These are phyloP conservation scores for Gentiana straminea DNA, from an alignment of 257 asterid genomes.

Conservation along the genomic window DNA sequence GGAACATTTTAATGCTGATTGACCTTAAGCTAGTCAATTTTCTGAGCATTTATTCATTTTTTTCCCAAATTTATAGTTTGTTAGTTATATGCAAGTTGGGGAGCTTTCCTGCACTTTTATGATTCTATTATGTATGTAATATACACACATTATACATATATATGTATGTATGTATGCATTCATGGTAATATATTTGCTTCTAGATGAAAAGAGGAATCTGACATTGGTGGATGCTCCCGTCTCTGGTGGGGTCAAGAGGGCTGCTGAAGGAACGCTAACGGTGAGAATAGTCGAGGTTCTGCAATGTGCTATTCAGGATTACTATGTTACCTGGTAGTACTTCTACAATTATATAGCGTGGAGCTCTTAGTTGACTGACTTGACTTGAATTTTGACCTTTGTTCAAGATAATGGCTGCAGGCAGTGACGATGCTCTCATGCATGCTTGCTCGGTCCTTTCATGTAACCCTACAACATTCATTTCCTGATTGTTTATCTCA, in stretches of 20 bases:
- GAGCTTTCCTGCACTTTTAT: too few species aligned
- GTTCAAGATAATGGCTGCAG: slow-evolving; percentile 94
- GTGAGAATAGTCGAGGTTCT: slow-evolving; percentile 33
- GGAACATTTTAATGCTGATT: too few species aligned
- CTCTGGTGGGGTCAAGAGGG: slow-evolving; percentile 96
- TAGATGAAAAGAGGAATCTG: slow-evolving; percentile 70
- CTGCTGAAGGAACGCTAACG: slow-evolving; percentile 86
- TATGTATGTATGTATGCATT: too few species aligned
- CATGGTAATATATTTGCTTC: not conserved
- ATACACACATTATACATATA: too few species aligned
- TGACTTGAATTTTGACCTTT: slow-evolving; percentile 15
- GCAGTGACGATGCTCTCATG: slow-evolving; percentile 77
- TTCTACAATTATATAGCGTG: too few species aligned
- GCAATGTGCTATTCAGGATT: slow-evolving; percentile 2
- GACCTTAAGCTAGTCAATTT: too few species aligned
- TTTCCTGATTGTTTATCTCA: not conserved
- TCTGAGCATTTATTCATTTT: too few species aligned
- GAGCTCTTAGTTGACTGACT: not conserved
- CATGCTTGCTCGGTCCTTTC: slow-evolving; percentile 83
- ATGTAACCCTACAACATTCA: slow-evolving; percentile 31
- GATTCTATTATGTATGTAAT: too few species aligned
- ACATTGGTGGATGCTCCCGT: slow-evolving; percentile 98
- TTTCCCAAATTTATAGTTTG: too few species aligned
- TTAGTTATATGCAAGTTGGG: too few species aligned
- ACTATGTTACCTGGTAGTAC: not conserved